Evolutionary conservation across 2,329 filamentous ascomycete genomes (phyloP).

Genomic region (Blastomyces emzantsi): DNA sequence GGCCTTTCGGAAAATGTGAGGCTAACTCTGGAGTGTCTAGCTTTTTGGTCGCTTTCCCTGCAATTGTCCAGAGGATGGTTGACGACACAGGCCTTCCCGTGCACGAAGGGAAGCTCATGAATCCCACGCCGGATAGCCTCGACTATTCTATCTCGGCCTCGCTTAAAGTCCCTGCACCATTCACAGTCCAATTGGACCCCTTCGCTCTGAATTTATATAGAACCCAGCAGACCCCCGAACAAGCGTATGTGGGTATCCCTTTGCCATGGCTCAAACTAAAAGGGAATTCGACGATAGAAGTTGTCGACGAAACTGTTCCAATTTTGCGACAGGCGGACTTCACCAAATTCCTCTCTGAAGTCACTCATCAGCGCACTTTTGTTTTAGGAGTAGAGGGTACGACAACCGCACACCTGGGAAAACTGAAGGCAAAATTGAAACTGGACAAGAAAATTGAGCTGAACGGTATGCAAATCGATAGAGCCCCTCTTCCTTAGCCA

Average conservation of each 20-base stretch:
- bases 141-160: conserved; percentile 20
- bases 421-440: conserved; percentile 30
- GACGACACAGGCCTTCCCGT: conserved; percentile 20
- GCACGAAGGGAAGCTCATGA: conserved; percentile 18
- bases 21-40: conserved; percentile 10
- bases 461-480: conserved; percentile 17
- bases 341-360: conserved; percentile 31
- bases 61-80: conserved; percentile 21
- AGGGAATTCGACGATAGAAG: conserved; percentile 26
- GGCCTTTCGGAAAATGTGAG: not conserved
- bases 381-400: conserved; percentile 34
- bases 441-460: conserved; percentile 39
- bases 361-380: conserved; percentile 33
- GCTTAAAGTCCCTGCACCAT: conserved; percentile 16
- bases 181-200: conserved; percentile 24
- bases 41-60: conserved; percentile 20
- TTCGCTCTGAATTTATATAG: conserved; percentile 37
- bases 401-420: conserved; percentile 34
- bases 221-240: conserved; percentile 24
- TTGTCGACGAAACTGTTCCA: conserved; percentile 30
- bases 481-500: not conserved
- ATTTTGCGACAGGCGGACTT: conserved; percentile 37
- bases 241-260: conserved; percentile 16
- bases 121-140: conserved; percentile 11
- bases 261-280: conserved; percentile 17